Evolutionary conservation across 176 grass and related monocot genomes (phyloP).

Genomic region (Otatea glauca): DNA sequence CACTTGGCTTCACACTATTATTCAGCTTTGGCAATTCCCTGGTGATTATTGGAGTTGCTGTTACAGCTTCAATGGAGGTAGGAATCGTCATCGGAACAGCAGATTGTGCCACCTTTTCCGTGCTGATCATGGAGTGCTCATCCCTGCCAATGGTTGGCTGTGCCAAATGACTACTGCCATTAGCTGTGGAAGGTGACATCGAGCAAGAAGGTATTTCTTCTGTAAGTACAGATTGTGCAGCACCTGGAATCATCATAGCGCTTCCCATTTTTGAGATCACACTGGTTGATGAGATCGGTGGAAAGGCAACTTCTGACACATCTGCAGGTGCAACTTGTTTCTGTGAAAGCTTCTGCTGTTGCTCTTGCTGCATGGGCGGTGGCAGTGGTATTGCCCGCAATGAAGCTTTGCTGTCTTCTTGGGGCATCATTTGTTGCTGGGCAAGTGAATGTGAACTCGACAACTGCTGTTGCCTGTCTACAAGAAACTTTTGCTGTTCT

Average conservation of each 20-base stretch:
- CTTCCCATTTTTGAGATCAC: slow-evolving; percentile 56
- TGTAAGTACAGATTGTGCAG: slow-evolving; percentile 79
- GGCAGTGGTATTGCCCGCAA: slow-evolving; percentile 40
- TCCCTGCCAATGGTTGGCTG: slow-evolving; percentile 50
- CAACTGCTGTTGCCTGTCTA: slow-evolving; percentile 73
- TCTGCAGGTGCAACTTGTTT: slow-evolving; percentile 57
- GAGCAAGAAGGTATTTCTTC: slow-evolving; percentile 91
- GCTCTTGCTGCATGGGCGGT: slow-evolving; percentile 50
- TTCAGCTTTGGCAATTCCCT: slow-evolving; percentile 60
- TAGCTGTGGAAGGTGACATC: slow-evolving; percentile 78
- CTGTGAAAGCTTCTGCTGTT: slow-evolving; percentile 61
- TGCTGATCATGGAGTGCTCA: slow-evolving; percentile 58
- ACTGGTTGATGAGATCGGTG: slow-evolving; percentile 41
- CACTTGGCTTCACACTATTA: slow-evolving; percentile 63
- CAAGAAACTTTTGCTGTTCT: slow-evolving; percentile 82
- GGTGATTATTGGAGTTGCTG: slow-evolving; percentile 43
- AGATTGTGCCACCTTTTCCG: slow-evolving; percentile 58
- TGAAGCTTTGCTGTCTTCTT: slow-evolving; percentile 55
- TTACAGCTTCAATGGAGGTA: slow-evolving; percentile 57
- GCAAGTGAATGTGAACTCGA: slow-evolving; percentile 51
- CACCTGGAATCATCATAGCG: slow-evolving; percentile 39
- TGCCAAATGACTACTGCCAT: slow-evolving; percentile 53
- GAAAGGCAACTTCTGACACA: slow-evolving; percentile 54
- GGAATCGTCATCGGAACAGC: slow-evolving; percentile 50
- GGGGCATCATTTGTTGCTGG: slow-evolving; percentile 65